Evolutionary conservation across 108 stramenopile species (phyloP), one percentile per base, ranked within the genome.

Genomic region (Nannochloropsis oceanica): DNA sequence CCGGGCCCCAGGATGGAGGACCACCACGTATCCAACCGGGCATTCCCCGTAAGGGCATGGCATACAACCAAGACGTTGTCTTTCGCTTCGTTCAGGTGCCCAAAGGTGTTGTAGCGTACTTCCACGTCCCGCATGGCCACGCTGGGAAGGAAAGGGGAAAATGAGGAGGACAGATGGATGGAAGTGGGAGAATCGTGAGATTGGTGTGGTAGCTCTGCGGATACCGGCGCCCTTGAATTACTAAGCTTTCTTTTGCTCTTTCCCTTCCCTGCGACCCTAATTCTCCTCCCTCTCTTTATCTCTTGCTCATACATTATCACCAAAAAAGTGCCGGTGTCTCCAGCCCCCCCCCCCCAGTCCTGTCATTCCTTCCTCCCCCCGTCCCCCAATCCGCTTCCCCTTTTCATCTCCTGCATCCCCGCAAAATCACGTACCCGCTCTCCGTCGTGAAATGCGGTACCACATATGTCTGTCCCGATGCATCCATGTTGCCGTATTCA

Each of bases 1-100:
- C 92, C 93, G 0, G 92, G 92, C 84, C 95, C 95, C 11, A 96
- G 90, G 79, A 96, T 85, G 84, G 89, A 93, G 24, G 95, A 95
- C 97, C 97, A 98, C 97, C 97, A 98, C 1, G 91, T 86, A 81
- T 96, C 95, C 27, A 98, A 86, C n/a, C 90, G 91, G 42, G 95
- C 93, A 88, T 96, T 98, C 8, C 96, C 97, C 13, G 97, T 98
- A 2, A 98, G 87, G 14, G 96, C 97, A 88, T 98, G 97, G 91
- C 96, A 96, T 13, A 98, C 91, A 10, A 98, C 95, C 26, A 98
- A 43, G 2, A 94, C 96, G 86, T 98, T 98, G 90, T 94, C 93
- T 12, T 91, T 85, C 12, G 86, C 80, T 12, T 91, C 91, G 90
- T 96, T 96, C 43, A 98, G 81, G 22, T 86, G 84, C 12, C 97